These are phyloP conservation scores for Exophiala sp. DNA, from an alignment of 2,329 filamentous ascomycete genomes.

Conservation along the genomic window DNA sequence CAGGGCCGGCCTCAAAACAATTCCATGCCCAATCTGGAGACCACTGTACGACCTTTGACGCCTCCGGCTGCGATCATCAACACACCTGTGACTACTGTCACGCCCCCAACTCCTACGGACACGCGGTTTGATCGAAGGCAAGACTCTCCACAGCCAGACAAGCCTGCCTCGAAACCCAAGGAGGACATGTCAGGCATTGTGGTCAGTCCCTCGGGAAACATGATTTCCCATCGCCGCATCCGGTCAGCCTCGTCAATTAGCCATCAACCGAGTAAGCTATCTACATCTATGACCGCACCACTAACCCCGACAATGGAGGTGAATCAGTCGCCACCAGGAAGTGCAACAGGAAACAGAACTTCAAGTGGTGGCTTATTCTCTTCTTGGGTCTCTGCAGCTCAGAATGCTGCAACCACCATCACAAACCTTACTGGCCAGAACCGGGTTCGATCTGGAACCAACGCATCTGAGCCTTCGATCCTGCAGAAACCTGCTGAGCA, in stretches of 20 bases:
- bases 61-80: conserved; percentile 30
- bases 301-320: conserved; percentile 73
- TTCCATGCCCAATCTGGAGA: conserved; percentile 22
- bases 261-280: conserved; percentile 76
- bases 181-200: conserved; percentile 44
- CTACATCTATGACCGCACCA: conserved; percentile 64
- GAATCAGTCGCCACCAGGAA: conserved; percentile 51
- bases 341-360: conserved; percentile 28
- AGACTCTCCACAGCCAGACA: conserved; percentile 33
- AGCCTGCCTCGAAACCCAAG: conserved; percentile 36
- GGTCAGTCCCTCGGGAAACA: conserved; percentile 59
- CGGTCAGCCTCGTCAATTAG: conserved; percentile 49
- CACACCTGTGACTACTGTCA: conserved; percentile 53
- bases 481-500: conserved; percentile 31
- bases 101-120: conserved; percentile 58
- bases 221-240: conserved; percentile 65
- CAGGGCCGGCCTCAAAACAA: conserved; percentile 9
- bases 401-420: conserved; percentile 81
- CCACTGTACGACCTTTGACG: conserved; percentile 22
- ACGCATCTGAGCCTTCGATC: conserved; percentile 31
- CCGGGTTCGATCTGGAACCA: conserved; percentile 37
- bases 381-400: conserved; percentile 83
- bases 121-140: conserved; percentile 28
- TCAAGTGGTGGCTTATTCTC: conserved; percentile 66
- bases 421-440: conserved; percentile 56